A percentile compares a stretch with the other conserved stretches of the same genome.
These are phyloP conservation scores for Pisolithus tinctorius DNA, from an alignment of 768 basidiomycete genomes.

Conservation along the genomic window DNA sequence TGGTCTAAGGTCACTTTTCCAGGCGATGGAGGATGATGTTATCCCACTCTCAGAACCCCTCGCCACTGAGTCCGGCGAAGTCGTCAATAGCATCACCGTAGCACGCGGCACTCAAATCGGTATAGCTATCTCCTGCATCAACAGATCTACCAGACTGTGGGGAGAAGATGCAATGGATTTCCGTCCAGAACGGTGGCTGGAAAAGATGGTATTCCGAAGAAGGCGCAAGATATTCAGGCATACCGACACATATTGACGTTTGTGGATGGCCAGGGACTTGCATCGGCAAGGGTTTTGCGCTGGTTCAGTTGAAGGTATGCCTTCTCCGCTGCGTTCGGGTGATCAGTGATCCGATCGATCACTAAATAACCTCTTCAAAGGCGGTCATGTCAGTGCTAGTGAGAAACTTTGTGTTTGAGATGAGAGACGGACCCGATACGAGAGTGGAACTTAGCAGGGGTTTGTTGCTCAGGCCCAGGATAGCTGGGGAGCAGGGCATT, in stretches of 20 bases:
- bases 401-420: no score
- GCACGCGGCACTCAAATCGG: constrained; percentile 42
- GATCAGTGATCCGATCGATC: no score
- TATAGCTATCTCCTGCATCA: constrained; percentile 39
- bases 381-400: no score
- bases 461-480: no score
- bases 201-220: constrained; percentile 13
- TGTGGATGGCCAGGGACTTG: no score
- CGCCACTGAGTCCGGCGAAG: constrained; percentile 28
- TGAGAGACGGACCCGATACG: no score
- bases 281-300: no score
- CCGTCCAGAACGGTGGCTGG: constrained; percentile 60
- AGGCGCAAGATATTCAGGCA: constrained; percentile 38
- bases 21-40: constrained; percentile 48
- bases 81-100: constrained; percentile 48
- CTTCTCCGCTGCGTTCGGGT: no score
- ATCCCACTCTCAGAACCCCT: constrained; percentile 50
- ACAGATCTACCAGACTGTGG: constrained; percentile 50
- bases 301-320: no score
- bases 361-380: no score
- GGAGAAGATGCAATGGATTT: constrained; percentile 53
- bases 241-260: constrained; percentile 38
- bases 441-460: no score
- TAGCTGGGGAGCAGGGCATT: no score
- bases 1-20: not conserved